phyloP scores from a whole-genome alignment of 768 basidiomycete genomes.

The Holtermanniella nyarrowii region DNA sequence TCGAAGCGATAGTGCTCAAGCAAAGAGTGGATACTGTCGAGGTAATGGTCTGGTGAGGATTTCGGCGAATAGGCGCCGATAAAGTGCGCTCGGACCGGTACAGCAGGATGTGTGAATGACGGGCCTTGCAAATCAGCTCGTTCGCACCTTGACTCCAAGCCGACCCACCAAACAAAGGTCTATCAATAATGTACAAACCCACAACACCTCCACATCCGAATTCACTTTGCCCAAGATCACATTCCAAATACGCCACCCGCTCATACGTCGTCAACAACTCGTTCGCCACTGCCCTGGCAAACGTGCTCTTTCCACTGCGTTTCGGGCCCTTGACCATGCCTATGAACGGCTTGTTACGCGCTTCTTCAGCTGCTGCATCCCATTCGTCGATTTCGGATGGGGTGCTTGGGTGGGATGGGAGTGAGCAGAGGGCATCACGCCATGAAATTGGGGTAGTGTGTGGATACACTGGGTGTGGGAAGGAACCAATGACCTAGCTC shows the following conservation, averaged over 20 bases:
- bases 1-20: conserved; percentile 51
- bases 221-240: conserved; percentile 88
- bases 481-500: conserved; percentile 21
- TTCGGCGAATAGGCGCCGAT: conserved; percentile 69
- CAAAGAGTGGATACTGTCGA: conserved; percentile 57
- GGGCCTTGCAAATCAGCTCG: conserved; percentile 51
- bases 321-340: conserved; percentile 75
- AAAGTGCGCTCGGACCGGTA: conserved; percentile 67
- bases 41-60: conserved; percentile 64
- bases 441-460: conserved; percentile 24
- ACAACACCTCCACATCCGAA: conserved; percentile 82
- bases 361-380: conserved; percentile 10
- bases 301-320: conserved; percentile 81
- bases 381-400: neutral
- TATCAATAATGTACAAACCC: conserved; percentile 60
- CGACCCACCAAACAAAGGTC: conserved; percentile 58
- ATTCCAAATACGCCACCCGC: conserved; percentile 82
- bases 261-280: conserved; percentile 53
- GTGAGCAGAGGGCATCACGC: conserved; percentile 39
- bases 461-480: conserved; percentile 22
- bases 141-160: neutral
- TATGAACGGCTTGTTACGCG: conserved; percentile 37
- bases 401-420: conserved; percentile 41
- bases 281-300: conserved; percentile 65
- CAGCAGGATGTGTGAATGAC: conserved; percentile 68